Conservation (phyloP, 306 rosid genomes). For the Aeschynomene evenia region DNA sequence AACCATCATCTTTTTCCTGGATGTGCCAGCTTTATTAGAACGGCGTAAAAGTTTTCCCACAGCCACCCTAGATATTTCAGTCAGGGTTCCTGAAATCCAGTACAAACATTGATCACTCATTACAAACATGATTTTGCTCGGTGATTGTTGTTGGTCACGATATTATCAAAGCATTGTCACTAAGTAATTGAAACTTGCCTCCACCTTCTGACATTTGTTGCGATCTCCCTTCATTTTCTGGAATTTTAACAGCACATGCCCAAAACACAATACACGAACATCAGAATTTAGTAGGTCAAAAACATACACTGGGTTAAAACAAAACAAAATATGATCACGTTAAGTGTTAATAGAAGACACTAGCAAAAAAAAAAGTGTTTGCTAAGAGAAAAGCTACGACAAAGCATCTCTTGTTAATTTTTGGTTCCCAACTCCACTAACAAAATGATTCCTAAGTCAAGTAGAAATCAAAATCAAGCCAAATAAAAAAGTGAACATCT, state of each 20-base stretch:
- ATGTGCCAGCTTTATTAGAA: slow-evolving; percentile 36
- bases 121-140: neutral
- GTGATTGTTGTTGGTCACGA: neutral
- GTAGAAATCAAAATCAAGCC: neutral
- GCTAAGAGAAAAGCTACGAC: neutral
- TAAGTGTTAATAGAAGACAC: neutral
- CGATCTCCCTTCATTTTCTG: slow-evolving; percentile 32
- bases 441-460: neutral
- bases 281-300: neutral
- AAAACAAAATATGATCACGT: slow-evolving; percentile 3
- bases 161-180: slow-evolving; percentile 30
- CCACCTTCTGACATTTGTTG: slow-evolving; percentile 32
- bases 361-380: neutral
- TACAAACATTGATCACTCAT: slow-evolving; percentile 3
- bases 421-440: slow-evolving; percentile 7
- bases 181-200: slow-evolving; percentile 13
- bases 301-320: neutral
- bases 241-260: slow-evolving; percentile 14
- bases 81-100: slow-evolving; percentile 36
- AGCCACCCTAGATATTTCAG: slow-evolving; percentile 34
- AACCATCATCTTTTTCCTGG: slow-evolving; percentile 34
- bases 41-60: slow-evolving; percentile 38
- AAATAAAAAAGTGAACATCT: neutral
- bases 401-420: neutral
- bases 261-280: slow-evolving; percentile 13